Conservation (phyloP, 352 stramenopile species). For the Phytophthora cactorum region DNA sequence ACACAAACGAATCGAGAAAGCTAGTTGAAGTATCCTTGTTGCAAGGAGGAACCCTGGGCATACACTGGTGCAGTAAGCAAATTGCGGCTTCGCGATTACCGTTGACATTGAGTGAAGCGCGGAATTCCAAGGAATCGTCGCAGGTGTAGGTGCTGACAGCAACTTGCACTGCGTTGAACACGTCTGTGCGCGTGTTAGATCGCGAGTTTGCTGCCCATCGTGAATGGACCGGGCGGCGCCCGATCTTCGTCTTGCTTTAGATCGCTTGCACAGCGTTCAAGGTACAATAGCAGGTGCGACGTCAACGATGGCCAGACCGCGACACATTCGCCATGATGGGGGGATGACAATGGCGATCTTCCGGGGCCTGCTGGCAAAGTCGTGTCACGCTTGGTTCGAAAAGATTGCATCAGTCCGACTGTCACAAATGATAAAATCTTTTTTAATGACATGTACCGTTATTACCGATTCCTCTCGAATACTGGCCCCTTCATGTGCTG, state of each 20-base stretch:
- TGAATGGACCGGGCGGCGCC: not conserved
- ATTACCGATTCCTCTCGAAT: conserved; percentile 1
- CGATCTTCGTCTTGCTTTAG: not conserved
- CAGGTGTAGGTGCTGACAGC: not conserved
- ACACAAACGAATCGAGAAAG: conserved; percentile 7
- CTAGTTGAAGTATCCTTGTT: conserved; percentile 12
- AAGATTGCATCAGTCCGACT: not conserved
- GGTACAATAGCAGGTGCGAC: too few species aligned
- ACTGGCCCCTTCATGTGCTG: conserved; percentile 5
- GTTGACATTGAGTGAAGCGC: too few species aligned
- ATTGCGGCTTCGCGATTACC: too few species aligned
- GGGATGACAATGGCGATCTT: too few species aligned
- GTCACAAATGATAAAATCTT: not conserved
- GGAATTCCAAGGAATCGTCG: not conserved
- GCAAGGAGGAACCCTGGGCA: too few species aligned
- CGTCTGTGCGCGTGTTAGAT: conserved; percentile 2
- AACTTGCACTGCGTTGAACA: not conserved
- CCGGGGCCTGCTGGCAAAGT: too few species aligned
- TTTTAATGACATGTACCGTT: not conserved
- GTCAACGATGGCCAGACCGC: too few species aligned
- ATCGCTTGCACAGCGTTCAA: too few species aligned
- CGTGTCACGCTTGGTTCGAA: not conserved
- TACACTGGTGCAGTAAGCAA: too few species aligned
- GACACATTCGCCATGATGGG: too few species aligned
- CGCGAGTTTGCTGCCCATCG: conserved; percentile 5